Base-by-base conservation (phyloP, 2,329 filamentous ascomycete species). In the Alternaria viburni region DNA sequence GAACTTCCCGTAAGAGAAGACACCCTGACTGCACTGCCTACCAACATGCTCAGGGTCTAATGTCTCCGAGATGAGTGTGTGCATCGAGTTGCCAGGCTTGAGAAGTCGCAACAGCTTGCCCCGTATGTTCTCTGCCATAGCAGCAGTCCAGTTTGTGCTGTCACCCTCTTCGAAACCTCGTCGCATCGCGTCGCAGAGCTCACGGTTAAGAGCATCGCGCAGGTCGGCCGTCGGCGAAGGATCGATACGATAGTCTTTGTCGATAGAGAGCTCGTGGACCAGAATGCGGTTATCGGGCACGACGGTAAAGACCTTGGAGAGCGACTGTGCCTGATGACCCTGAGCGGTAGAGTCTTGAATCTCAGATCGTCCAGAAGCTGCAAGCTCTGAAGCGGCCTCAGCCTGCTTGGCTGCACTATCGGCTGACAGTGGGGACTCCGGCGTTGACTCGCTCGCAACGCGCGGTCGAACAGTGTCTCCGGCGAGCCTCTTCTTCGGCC, bases 1-100 rank as follows among this genome's bases (percentile, higher is more conserved):
- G 80, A 95, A 94, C 62, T 89, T 90, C 68, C 91, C 89, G 68
- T 94, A 94, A 0, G 92, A 94, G 76, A 95, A 95, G 54, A 87
- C 88, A 13, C 92, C 91, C 58, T 89, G 85, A 10, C 83, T 83
- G 72, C 92, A 92, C 68, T 94, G 90, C 44, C 86, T 86, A 64
- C 86, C 84, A 26, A 93, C 89, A 65, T 91, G 84, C 43, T 93
- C 89, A 1, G 89, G 87, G 69, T 95, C 92, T 23, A 96, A 82
- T 1, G 91, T 88, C 73, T 94, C 92, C 3, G 88, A 88, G 62
- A 95, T 93, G 47, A 93, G 85, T 3, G 85, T 89, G 74, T 93
- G 86, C 86, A 93, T 91, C 17, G 89, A 88, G 74, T 91, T 92
- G 9, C 89, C 89, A 3, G 88, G 85, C 71, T 89, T 89, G 21